These are phyloP conservation scores for Leccinum subgranulosum DNA, from an alignment of 768 basidiomycete species.

Conservation along the genomic window DNA sequence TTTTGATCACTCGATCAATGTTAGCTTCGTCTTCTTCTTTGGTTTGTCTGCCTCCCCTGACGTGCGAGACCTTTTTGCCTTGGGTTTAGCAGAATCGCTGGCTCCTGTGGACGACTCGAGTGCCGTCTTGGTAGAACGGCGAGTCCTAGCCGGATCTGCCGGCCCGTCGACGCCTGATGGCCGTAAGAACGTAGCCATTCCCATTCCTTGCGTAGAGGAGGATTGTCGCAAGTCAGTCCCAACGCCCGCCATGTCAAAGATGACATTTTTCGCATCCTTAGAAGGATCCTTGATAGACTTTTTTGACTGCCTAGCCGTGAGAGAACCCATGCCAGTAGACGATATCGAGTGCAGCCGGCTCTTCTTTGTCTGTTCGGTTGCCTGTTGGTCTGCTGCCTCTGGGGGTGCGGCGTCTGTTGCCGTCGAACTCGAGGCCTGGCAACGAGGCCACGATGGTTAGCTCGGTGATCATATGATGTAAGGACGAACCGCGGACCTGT, in stretches of 20 bases:
- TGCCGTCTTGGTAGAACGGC: slow-evolving; percentile 3
- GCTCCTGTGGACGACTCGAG: slow-evolving; percentile 4
- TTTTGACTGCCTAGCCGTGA: slow-evolving; percentile 14
- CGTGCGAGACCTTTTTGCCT: slow-evolving; percentile 23
- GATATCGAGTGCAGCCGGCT: slow-evolving; percentile 24
- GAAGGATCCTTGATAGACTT: slow-evolving; percentile 19
- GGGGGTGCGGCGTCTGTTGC: slow-evolving; percentile 4
- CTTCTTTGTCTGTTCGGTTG: slow-evolving; percentile 22
- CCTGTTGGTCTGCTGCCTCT: slow-evolving; percentile 15
- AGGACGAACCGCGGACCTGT: slow-evolving; percentile 21
- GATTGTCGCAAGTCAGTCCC: slow-evolving; percentile 47
- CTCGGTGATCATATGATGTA: slow-evolving; percentile 16
- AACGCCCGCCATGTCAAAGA: slow-evolving; percentile 46
- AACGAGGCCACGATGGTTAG: slow-evolving; percentile 17
- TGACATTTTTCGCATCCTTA: slow-evolving; percentile 42
- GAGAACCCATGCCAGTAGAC: slow-evolving; percentile 6
- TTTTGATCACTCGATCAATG: slow-evolving; percentile 23
- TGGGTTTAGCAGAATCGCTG: slow-evolving; percentile 7
- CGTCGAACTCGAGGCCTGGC: slow-evolving; percentile 15
- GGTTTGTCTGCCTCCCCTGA: slow-evolving; percentile 14
- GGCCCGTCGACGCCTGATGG: slow-evolving; percentile 23
- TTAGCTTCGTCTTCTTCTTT: slow-evolving; percentile 26
- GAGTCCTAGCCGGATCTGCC: slow-evolving; percentile 10
- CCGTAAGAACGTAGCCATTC: slow-evolving; percentile 13
- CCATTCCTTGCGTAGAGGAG: slow-evolving; percentile 11